phyloP scores from a whole-genome alignment of 805 yeast species.

The Lipomyces lipofer region DNA sequence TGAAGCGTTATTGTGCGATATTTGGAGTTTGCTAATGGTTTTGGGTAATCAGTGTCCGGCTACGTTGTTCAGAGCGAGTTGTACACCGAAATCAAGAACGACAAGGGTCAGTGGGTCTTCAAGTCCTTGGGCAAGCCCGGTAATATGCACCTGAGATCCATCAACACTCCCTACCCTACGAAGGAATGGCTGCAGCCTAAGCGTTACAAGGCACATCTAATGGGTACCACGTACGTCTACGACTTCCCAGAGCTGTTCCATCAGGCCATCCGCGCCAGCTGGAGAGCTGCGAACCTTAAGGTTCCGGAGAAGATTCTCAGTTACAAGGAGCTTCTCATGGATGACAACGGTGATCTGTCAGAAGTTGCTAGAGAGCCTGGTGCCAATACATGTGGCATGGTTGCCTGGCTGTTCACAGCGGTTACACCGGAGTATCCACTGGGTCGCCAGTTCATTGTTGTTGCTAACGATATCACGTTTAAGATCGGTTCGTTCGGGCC shows the following conservation, averaged over 20 bases:
- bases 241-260: slow-evolving; percentile 99
- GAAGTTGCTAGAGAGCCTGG: slow-evolving; percentile 96
- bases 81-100: slow-evolving; percentile 90
- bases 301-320: slow-evolving; percentile 77
- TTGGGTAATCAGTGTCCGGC: slow-evolving; percentile 72
- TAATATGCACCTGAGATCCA: slow-evolving; percentile 94
- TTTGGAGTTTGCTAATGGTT: neutral
- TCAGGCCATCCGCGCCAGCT: slow-evolving; percentile 80
- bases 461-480: slow-evolving; percentile 96
- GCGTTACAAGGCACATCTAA: slow-evolving; percentile 95
- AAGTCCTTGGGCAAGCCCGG: slow-evolving; percentile 92
- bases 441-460: slow-evolving; percentile 89
- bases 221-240: slow-evolving; percentile 97
- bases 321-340: slow-evolving; percentile 77
- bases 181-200: slow-evolving; percentile 98
- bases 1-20: neutral
- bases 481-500: slow-evolving; percentile 99
- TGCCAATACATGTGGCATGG: slow-evolving; percentile 95
- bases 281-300: slow-evolving; percentile 53
- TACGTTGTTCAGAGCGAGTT: slow-evolving; percentile 94
- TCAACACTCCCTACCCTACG: slow-evolving; percentile 94
- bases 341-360: slow-evolving; percentile 76
- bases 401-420: slow-evolving; percentile 85
- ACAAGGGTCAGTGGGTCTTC: slow-evolving; percentile 95
- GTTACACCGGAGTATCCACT: slow-evolving; percentile 97